A percentile compares a stretch with the other conserved stretches of the same genome.
Evolutionary conservation across 257 asterid genomes (phyloP).

Genomic region (Avicennia marina): DNA sequence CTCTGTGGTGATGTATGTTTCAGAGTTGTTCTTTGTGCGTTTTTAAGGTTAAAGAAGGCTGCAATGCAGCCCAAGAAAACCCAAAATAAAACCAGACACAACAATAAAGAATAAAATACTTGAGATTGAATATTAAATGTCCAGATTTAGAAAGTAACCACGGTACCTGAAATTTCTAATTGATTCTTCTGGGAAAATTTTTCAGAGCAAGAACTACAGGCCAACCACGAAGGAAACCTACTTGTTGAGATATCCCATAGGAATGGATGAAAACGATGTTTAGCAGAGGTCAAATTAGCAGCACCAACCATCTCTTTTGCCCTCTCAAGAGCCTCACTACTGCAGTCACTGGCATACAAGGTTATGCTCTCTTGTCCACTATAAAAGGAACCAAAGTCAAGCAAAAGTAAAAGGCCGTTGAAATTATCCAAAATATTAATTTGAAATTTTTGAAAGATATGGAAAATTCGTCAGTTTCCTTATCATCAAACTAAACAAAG

Average conservation of each 20-base stretch:
- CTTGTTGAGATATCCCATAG: conserved; percentile 64
- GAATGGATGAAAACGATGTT: conserved; percentile 52
- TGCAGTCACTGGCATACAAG: conserved; percentile 83
- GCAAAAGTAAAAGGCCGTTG: neutral
- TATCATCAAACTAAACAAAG: neutral
- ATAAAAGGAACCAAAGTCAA: conserved; percentile 18
- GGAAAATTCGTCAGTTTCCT: neutral
- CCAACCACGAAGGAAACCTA: conserved; percentile 71
- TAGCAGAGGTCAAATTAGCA: conserved; percentile 38
- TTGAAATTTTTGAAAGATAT: neutral
- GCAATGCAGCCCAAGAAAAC: too few relatives aligned
- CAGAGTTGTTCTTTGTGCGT: too few relatives aligned
- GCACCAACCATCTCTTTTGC: conserved; percentile 57
- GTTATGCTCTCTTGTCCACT: conserved; percentile 54
- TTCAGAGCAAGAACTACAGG: conserved; percentile 46
- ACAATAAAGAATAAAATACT: too few relatives aligned
- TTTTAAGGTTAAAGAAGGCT: too few relatives aligned
- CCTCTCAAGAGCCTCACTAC: conserved; percentile 80
- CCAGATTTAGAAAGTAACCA: neutral
- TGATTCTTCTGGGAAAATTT: conserved; percentile 26
- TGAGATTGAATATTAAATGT: neutral
- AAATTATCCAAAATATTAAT: neutral
- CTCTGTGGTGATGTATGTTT: too few relatives aligned
- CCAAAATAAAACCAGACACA: too few relatives aligned
- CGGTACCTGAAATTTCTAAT: conserved; percentile 35